Conservation (phyloP, 805 yeast genomes). For the Debaryomyces hansenii region DNA sequence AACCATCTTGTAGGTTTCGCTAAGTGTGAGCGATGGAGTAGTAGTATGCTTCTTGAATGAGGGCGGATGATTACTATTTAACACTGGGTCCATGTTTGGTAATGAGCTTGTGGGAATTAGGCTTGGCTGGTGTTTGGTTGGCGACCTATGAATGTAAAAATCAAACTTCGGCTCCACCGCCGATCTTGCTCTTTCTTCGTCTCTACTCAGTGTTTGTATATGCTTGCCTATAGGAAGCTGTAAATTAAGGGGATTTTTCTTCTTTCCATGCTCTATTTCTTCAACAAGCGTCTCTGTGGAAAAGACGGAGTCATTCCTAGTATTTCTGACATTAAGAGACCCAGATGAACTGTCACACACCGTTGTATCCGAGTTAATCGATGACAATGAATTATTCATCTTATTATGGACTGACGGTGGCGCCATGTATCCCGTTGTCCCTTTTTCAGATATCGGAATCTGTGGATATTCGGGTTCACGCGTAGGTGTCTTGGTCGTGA, state of each 20-base stretch:
- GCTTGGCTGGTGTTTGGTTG: not conserved
- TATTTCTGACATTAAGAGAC: not conserved
- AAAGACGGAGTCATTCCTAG: constrained; percentile 15
- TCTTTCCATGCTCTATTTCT: constrained; percentile 6
- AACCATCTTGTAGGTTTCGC: not conserved
- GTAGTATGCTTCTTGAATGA: not conserved
- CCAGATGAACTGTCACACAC: constrained; percentile 2
- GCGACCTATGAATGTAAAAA: constrained; percentile 2
- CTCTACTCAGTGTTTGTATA: not conserved
- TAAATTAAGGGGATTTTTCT: constrained; percentile 12
- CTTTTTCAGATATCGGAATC: constrained; percentile 4
- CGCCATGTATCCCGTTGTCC: not conserved
- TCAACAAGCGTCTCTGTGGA: constrained; percentile 37
- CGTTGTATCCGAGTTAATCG: constrained; percentile 23
- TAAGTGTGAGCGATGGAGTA: too few species aligned
- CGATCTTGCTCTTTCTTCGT: constrained; percentile 11
- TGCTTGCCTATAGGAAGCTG: constrained; percentile 12
- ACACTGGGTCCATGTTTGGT: not conserved
- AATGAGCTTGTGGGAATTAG: not conserved
- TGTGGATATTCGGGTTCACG: not conserved
- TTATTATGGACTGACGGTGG: constrained; percentile 2
- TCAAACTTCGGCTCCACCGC: constrained; percentile 21
- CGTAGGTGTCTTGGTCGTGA: constrained; percentile 4
- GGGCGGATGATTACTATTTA: not conserved
- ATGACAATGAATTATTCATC: constrained; percentile 23